A percentile compares a stretch with the other conserved stretches of the same genome.
phyloP scores from a whole-genome alignment of 106 monocot species.

The Phalaenopsis aphrodite region DNA sequence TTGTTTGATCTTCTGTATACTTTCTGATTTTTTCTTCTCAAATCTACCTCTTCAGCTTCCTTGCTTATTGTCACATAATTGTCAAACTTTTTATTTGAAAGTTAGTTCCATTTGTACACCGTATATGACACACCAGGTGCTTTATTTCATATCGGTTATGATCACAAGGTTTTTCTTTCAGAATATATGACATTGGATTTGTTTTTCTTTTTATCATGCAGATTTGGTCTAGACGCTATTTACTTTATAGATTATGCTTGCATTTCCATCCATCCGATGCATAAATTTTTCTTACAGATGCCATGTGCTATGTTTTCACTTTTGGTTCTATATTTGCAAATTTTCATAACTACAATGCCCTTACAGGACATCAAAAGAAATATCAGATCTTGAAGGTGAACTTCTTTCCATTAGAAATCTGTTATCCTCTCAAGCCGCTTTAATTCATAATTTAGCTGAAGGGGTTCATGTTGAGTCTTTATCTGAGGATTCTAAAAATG shows the following conservation, averaged over 20 bases:
- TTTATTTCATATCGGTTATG: too few relatives aligned
- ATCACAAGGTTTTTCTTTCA: too few relatives aligned
- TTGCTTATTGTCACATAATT: not conserved
- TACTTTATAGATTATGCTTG: not conserved
- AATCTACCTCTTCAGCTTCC: not conserved
- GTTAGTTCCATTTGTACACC: too few relatives aligned
- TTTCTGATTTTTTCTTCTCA: not conserved
- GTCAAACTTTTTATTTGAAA: not conserved
- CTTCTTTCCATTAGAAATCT: conserved; percentile 88
- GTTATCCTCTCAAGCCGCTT: conserved; percentile 70
- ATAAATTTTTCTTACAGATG: not conserved
- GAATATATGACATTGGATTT: too few relatives aligned
- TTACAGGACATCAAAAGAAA: conserved; percentile 88
- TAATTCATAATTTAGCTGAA: conserved; percentile 85
- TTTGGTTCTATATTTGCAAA: not conserved
- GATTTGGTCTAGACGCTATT: not conserved
- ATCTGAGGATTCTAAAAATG: conserved; percentile 39
- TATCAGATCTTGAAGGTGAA: conserved; percentile 95
- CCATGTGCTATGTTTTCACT: not conserved
- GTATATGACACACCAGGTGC: too few relatives aligned
- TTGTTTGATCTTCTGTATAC: not conserved
- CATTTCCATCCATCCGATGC: not conserved
- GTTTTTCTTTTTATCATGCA: not conserved
- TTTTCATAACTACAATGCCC: not conserved
- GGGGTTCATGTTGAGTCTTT: conserved; percentile 73